phyloP scores from a whole-genome alignment of 805 yeast genomes.

The Wickerhamiella azymoides region DNA sequence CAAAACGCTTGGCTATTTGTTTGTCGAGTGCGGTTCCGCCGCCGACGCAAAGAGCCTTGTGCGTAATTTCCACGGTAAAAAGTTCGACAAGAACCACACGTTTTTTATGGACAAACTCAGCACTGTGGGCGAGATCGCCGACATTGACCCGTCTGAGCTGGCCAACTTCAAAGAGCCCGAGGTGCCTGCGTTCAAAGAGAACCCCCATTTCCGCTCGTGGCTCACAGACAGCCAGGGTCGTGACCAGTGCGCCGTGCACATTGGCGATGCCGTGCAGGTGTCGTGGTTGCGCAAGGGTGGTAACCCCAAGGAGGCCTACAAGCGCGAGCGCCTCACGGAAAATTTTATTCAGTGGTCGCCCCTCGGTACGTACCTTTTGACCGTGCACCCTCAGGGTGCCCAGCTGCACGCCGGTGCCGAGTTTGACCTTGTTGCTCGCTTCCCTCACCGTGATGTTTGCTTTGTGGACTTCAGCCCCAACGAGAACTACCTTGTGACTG shows the following conservation, averaged over 20 bases:
- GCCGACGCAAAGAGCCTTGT: constrained; percentile 66
- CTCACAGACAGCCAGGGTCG: constrained; percentile 76
- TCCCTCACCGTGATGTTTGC: constrained; percentile 79
- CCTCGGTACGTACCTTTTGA: constrained; percentile 74
- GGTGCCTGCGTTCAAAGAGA: constrained; percentile 55
- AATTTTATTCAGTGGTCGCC: constrained; percentile 85
- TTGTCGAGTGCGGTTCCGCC: constrained; percentile 62
- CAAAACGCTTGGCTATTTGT: constrained; percentile 66
- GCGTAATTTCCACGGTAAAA: constrained; percentile 70
- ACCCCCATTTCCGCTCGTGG: constrained; percentile 83
- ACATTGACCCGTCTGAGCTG: constrained; percentile 61
- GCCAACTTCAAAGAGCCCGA: constrained; percentile 49
- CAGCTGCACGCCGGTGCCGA: constrained; percentile 91
- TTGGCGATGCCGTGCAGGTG: constrained; percentile 66
- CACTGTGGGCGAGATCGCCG: constrained; percentile 26
- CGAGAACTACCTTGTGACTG: constrained; percentile 79
- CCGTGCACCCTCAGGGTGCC: constrained; percentile 88
- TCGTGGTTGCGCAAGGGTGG: constrained; percentile 70
- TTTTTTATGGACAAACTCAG: constrained; percentile 67
- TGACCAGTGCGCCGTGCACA: constrained; percentile 77
- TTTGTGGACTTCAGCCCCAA: constrained; percentile 84
- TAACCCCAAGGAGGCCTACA: constrained; percentile 62
- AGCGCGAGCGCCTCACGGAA: constrained; percentile 75
- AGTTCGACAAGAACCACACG: constrained; percentile 86
- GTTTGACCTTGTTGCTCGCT: constrained; percentile 60